phyloP scores from a whole-genome alignment of 352 stramenopile genomes.

The Pythium diclinum region DNA sequence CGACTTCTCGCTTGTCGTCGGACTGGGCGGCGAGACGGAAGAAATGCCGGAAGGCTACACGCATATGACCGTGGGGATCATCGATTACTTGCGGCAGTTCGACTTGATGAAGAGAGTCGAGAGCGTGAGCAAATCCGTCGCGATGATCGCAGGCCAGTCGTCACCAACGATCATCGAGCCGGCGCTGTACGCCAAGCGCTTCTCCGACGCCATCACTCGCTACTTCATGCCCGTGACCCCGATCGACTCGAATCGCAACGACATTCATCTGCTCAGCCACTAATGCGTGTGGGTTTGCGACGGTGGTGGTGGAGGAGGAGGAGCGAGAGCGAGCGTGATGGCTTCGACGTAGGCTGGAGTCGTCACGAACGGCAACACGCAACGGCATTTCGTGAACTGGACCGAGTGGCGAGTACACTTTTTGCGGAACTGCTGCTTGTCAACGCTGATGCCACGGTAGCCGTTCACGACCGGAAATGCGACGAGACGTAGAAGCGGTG shows the following conservation, averaged over 20 bases:
- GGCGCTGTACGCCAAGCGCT: conserved; percentile 94
- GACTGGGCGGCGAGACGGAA: conserved; percentile 62
- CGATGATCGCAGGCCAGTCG: conserved; percentile 97
- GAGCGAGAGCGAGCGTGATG: conserved; percentile 38
- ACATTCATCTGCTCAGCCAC: conserved; percentile 7
- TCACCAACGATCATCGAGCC: conserved; percentile 98
- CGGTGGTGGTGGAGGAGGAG: conserved; percentile 19
- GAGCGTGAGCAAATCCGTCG: conserved; percentile 96
- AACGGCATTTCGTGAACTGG: conserved; percentile 59
- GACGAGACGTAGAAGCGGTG: conserved; percentile 15
- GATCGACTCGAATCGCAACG: conserved; percentile 47
- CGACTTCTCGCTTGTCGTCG: conserved; percentile 98
- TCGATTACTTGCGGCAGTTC: conserved; percentile 99
- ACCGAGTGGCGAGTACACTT: conserved; percentile 53
- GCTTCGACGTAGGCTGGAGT: conserved; percentile 55
- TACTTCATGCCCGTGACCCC: conserved; percentile 97
- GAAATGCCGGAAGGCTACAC: conserved; percentile 34
- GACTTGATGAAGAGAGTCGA: conserved; percentile 99
- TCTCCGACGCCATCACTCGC: conserved; percentile 92
- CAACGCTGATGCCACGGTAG: conserved; percentile 49
- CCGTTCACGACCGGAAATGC: conserved; percentile 50
- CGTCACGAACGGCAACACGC: conserved; percentile 51
- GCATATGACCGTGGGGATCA: conserved; percentile 96
- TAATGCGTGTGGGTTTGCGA: conserved; percentile 4
- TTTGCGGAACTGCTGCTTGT: conserved; percentile 47